Conservation (phyloP, 805 yeast genomes). For the Saccharomycopsis babjevae region DNA sequence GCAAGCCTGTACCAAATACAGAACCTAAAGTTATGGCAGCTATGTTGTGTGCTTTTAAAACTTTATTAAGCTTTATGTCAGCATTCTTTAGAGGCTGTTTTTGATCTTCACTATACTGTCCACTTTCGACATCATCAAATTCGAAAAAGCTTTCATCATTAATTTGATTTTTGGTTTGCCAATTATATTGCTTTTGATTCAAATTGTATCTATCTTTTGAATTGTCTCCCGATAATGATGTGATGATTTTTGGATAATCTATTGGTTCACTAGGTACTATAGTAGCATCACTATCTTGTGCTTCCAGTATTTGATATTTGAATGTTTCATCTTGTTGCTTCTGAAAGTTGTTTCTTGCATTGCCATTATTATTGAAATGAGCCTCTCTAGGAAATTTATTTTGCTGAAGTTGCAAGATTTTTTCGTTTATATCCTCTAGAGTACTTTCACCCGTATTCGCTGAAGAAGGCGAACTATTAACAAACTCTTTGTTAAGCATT, state of each 20-base stretch:
- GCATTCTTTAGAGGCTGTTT: not conserved
- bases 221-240: not conserved
- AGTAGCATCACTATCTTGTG: not conserved
- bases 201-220: not conserved
- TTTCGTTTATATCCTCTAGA: not conserved
- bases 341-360: not conserved
- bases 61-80: constrained; percentile 3
- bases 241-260: not conserved
- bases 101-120: not conserved
- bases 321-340: not conserved
- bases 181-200: not conserved
- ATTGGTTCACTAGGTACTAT: not conserved
- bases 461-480: not conserved
- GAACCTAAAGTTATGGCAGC: constrained; percentile 16
- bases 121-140: not conserved
- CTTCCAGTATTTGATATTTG: not conserved
- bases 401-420: not conserved
- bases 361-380: not conserved
- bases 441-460: not conserved
- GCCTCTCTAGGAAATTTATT: not conserved
- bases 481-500: not conserved
- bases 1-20: constrained; percentile 63
- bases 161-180: not conserved
- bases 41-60: constrained; percentile 14
- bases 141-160: not conserved